Percentiles rank a stretch among this genome's conserved stretches.
phyloP scores from a whole-genome alignment of 441 rosid species.

The Eruca vesicaria region DNA sequence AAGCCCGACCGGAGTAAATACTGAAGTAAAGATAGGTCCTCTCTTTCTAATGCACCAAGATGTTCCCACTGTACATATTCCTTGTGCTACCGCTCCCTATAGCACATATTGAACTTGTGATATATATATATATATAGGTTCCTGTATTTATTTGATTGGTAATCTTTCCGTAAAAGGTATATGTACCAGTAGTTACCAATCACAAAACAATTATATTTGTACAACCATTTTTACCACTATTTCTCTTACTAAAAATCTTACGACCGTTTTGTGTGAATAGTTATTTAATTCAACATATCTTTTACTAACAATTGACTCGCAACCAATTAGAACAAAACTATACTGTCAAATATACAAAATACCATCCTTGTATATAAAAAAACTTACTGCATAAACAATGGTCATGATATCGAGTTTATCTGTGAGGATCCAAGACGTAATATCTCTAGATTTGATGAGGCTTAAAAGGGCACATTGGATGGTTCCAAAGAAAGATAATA shows the following conservation, averaged over 20 bases:
- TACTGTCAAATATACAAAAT: background rate
- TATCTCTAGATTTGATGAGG: slow-evolving; percentile 32
- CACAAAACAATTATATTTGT: background rate
- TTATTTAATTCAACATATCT: background rate
- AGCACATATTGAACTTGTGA: background rate
- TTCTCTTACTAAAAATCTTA: background rate
- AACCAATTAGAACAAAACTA: background rate
- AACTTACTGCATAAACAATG: slow-evolving; percentile 32
- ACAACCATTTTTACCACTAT: background rate
- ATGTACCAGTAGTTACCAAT: background rate
- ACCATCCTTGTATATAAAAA: background rate
- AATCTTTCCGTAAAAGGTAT: background rate
- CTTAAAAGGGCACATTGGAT: slow-evolving; percentile 37
- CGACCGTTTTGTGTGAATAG: background rate
- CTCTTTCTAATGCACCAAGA: slow-evolving; percentile 35
- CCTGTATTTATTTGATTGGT: background rate
- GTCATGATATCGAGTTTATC: slow-evolving; percentile 35
- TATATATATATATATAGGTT: background rate
- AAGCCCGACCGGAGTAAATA: slow-evolving; percentile 33
- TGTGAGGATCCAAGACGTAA: slow-evolving; percentile 29
- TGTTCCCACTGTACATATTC: slow-evolving; percentile 35
- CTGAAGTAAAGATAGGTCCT: slow-evolving; percentile 40
- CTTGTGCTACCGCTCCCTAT: slow-evolving; percentile 41
- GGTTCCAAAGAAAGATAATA: slow-evolving; percentile 34
- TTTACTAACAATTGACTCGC: background rate